Percentiles rank a stretch among this genome's conserved stretches.
phyloP scores from a whole-genome alignment of 2,329 filamentous ascomycete genomes.

The Lithohypha guttulata region DNA sequence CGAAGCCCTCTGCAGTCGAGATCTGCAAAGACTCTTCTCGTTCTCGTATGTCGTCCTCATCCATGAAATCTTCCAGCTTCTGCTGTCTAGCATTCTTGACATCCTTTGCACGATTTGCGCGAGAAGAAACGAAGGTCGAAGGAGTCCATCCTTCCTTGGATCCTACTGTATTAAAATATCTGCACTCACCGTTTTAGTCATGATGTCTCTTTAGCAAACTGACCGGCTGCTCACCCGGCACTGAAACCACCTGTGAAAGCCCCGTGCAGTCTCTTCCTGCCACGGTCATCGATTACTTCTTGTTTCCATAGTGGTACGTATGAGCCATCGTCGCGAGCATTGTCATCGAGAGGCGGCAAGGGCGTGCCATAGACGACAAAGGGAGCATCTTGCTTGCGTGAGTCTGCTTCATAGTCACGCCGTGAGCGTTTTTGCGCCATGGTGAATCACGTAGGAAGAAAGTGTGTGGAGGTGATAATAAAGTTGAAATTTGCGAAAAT shows the following conservation, averaged over 20 bases:
- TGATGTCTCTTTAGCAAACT: slow-evolving; percentile 23
- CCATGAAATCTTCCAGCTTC: slow-evolving; percentile 88
- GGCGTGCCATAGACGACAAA: slow-evolving; percentile 77
- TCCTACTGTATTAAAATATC: slow-evolving; percentile 95
- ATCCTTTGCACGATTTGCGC: slow-evolving; percentile 64
- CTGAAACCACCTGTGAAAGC: slow-evolving; percentile 96
- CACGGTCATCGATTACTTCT: slow-evolving; percentile 86
- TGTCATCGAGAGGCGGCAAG: slow-evolving; percentile 64
- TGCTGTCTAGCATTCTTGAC: slow-evolving; percentile 40
- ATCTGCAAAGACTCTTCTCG: slow-evolving; percentile 66
- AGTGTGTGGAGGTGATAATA: no score
- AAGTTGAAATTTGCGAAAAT: no score
- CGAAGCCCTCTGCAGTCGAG: slow-evolving; percentile 62
- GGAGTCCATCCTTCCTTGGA: slow-evolving; percentile 98
- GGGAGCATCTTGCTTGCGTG: slow-evolving; percentile 55
- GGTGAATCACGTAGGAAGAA: no score
- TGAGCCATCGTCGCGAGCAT: slow-evolving; percentile 75
- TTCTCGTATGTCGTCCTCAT: slow-evolving; percentile 87
- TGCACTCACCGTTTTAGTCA: slow-evolving; percentile 34
- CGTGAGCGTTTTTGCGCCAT: slow-evolving; percentile 77
- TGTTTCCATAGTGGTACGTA: slow-evolving; percentile 98
- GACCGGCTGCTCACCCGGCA: slow-evolving; percentile 60
- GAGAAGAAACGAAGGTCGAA: slow-evolving; percentile 81
- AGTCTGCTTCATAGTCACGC: slow-evolving; percentile 65
- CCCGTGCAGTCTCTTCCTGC: slow-evolving; percentile 81